These are phyloP conservation scores for Raddia guianensis DNA, from an alignment of 176 grass and related monocot genomes.

Conservation along the genomic window DNA sequence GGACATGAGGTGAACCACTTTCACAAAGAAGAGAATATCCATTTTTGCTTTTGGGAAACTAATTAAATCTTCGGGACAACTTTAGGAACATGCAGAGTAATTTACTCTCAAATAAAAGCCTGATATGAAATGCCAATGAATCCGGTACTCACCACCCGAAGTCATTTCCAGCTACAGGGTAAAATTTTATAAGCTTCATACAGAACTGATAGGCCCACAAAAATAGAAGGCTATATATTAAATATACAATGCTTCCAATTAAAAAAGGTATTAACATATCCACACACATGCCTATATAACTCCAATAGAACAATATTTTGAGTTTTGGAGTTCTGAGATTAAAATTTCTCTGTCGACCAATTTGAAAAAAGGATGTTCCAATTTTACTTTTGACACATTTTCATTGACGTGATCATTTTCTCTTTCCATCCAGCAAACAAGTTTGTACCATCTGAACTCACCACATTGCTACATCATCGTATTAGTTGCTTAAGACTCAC, in stretches of 20 bases:
- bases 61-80: no score
- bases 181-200: slow-evolving; percentile 25
- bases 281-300: neutral
- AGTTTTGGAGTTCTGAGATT: neutral
- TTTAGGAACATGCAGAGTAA: no score
- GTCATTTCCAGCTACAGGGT: slow-evolving; percentile 1
- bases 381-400: no score
- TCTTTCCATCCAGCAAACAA: neutral
- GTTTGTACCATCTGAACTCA: neutral
- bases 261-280: neutral
- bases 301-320: neutral
- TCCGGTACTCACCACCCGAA: neutral
- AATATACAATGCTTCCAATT: neutral
- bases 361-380: no score
- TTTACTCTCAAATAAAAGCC: neutral
- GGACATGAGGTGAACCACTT: no score
- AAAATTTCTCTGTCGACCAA: no score
- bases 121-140: neutral
- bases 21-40: no score
- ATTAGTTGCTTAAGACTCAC: neutral
- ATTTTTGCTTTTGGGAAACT: no score
- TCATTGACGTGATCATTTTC: neutral
- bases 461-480: neutral
- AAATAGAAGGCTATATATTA: slow-evolving; percentile 6
- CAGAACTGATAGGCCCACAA: neutral